phyloP scores from a whole-genome alignment of 805 yeast genomes.

The Metschnikowia corniflorae region DNA sequence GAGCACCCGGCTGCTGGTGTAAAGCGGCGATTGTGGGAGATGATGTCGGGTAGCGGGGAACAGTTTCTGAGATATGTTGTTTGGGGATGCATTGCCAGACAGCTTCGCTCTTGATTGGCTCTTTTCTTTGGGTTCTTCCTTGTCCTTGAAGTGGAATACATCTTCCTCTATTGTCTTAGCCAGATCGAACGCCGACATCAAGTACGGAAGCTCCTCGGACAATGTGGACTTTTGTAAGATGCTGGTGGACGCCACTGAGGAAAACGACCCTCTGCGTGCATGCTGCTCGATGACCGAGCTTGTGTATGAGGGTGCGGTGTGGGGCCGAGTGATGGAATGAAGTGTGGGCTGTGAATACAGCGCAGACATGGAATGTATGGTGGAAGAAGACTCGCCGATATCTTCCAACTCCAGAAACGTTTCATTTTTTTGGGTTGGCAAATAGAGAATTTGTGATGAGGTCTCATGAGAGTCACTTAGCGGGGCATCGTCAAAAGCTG shows the following conservation, averaged over 20 bases:
- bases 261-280: slow-evolving; percentile 26
- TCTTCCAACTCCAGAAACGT: slow-evolving; percentile 24
- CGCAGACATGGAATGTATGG: slow-evolving; percentile 20
- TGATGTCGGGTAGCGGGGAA: slow-evolving; percentile 24
- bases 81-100: neutral
- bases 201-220: slow-evolving; percentile 60
- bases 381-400: slow-evolving; percentile 25
- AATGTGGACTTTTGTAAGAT: slow-evolving; percentile 50
- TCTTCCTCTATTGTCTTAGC: slow-evolving; percentile 57
- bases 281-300: slow-evolving; percentile 8
- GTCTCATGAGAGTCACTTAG: neutral
- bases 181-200: slow-evolving; percentile 64
- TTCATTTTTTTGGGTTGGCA: slow-evolving; percentile 1
- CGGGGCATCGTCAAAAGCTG: slow-evolving; percentile 7
- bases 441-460: neutral
- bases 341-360: slow-evolving; percentile 32
- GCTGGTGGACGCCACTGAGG: slow-evolving; percentile 32
- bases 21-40: slow-evolving; percentile 32
- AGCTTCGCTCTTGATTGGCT: neutral
- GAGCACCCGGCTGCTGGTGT: slow-evolving; percentile 32
- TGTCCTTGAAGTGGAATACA: slow-evolving; percentile 17
- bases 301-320: slow-evolving; percentile 3
- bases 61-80: slow-evolving; percentile 3
- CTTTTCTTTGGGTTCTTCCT: slow-evolving; percentile 1
- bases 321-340: slow-evolving; percentile 34